Evolutionary conservation across 1,284 basidiomycete species (phyloP).

Genomic region (Ganoderma resinaceum): DNA sequence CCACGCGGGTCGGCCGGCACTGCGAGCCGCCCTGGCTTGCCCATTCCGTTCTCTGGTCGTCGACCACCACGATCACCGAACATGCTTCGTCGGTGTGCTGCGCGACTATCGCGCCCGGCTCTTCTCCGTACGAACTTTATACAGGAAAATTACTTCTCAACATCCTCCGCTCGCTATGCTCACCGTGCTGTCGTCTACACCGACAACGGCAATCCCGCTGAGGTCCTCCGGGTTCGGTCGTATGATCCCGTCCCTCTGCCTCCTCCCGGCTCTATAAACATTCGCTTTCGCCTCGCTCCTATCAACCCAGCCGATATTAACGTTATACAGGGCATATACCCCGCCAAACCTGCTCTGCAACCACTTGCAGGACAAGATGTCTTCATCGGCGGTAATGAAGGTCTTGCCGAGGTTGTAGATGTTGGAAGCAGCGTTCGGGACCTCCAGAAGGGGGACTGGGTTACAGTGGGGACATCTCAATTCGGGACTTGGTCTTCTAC

Average conservation of each 20-base stretch:
- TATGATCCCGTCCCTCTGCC: conserved; percentile 63
- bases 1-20: neutral
- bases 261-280: conserved; percentile 60
- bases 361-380: conserved; percentile 47
- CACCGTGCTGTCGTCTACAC: conserved; percentile 74
- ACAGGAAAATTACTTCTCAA: conserved; percentile 22
- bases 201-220: conserved; percentile 62
- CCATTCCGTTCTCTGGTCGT: neutral
- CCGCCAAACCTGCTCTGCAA: conserved; percentile 57
- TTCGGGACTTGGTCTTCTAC: conserved; percentile 81
- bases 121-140: neutral
- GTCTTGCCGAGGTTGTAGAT: conserved; percentile 70
- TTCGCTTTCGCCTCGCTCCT: conserved; percentile 78
- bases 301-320: conserved; percentile 86
- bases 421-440: conserved; percentile 60
- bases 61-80: conserved; percentile 1
- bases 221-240: conserved; percentile 61
- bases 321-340: conserved; percentile 85
- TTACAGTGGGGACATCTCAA: conserved; percentile 74
- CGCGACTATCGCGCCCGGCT: neutral
- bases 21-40: neutral
- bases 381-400: conserved; percentile 83
- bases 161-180: conserved; percentile 24
- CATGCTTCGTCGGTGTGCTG: conserved; percentile 17
- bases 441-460: conserved; percentile 72